Percentiles rank a stretch among this genome's conserved stretches.
These are phyloP conservation scores for Magnusiomyces suaveolens DNA, from an alignment of 1,139 yeast species.

Conservation along the genomic window DNA sequence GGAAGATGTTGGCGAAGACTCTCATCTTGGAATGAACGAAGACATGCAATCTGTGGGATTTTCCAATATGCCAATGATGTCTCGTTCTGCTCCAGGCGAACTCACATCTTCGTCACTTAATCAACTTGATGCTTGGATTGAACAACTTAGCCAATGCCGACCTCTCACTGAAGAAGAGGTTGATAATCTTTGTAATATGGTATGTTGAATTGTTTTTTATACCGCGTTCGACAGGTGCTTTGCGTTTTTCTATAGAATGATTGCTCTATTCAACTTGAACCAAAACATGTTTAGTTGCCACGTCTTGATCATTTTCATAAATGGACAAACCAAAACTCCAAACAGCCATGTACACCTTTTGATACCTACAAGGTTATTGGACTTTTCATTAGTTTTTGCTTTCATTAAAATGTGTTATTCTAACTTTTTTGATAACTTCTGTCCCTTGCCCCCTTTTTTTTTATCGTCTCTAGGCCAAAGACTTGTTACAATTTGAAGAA, in stretches of 20 bases:
- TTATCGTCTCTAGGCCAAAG: conserved; percentile 9
- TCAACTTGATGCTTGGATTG: conserved; percentile 84
- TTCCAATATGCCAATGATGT: conserved; percentile 1
- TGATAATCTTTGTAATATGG: conserved; percentile 58
- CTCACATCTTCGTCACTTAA: conserved; percentile 31
- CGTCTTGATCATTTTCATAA: too few species aligned
- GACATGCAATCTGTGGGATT: conserved; percentile 2
- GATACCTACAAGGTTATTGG: neutral
- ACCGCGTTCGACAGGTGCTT: too few species aligned
- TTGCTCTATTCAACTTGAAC: too few species aligned
- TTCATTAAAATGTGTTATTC: too few species aligned
- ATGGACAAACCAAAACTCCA: too few species aligned
- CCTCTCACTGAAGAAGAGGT: conserved; percentile 75
- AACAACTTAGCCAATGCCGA: conserved; percentile 65
- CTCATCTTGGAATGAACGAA: conserved; percentile 1
- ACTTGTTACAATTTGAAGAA: conserved; percentile 25
- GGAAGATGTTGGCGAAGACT: conserved; percentile 13
- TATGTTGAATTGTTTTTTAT: conserved; percentile 1
- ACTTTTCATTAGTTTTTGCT: too few species aligned
- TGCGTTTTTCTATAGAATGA: too few species aligned
- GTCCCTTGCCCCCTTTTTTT: neutral
- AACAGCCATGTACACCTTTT: too few species aligned
- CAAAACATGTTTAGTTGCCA: too few species aligned
- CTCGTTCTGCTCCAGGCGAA: conserved; percentile 7
- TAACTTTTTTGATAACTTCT: neutral